Evolutionary conservation across 2,329 filamentous ascomycete genomes (phyloP).

Genomic region (Saccharata proteae): DNA sequence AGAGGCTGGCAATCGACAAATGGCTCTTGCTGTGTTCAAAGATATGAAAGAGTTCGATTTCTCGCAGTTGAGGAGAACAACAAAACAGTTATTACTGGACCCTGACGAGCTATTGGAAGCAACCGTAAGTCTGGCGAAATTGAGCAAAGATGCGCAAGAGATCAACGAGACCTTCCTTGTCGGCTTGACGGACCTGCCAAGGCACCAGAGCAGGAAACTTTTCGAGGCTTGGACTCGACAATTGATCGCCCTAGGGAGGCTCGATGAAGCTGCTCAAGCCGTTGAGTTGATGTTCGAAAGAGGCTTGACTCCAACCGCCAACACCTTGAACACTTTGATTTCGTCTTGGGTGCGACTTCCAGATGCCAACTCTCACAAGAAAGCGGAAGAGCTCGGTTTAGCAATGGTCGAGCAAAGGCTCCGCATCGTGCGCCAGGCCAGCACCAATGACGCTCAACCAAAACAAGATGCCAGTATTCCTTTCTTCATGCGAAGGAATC

Average conservation of each 20-base stretch:
- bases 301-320: conserved; percentile 55
- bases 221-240: conserved; percentile 82
- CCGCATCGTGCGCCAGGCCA: neutral
- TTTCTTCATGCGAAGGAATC: no score
- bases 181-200: conserved; percentile 41
- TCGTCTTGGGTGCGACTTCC: conserved; percentile 66
- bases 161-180: conserved; percentile 37
- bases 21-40: conserved; percentile 65
- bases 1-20: conserved; percentile 48
- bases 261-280: conserved; percentile 57
- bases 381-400: conserved; percentile 25
- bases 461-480: no score
- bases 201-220: conserved; percentile 60
- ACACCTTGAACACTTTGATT: conserved; percentile 72
- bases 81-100: conserved; percentile 18
- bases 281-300: conserved; percentile 62
- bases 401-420: conserved; percentile 18
- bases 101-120: neutral
- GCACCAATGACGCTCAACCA: neutral
- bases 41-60: conserved; percentile 57
- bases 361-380: conserved; percentile 13
- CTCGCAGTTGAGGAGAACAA: conserved; percentile 18
- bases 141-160: conserved; percentile 17
- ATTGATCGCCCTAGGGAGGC: conserved; percentile 51
- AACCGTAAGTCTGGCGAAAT: conserved; percentile 10